phyloP scores from a whole-genome alignment of 306 rosid genomes.

The Cucumis hystrix region DNA sequence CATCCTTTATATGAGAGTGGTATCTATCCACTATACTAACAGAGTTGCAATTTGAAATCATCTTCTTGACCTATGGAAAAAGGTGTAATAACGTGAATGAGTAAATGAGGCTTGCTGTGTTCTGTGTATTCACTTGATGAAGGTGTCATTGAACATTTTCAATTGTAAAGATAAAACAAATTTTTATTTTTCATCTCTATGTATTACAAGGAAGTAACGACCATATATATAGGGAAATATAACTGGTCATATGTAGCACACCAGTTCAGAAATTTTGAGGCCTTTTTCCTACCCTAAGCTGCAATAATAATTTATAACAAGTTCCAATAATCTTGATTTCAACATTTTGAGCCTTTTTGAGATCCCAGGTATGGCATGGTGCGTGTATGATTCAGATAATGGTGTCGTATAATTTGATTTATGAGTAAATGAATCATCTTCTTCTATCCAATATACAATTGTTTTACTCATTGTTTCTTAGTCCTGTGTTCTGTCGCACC shows the following conservation, averaged over 20 bases:
- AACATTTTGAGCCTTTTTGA: slow-evolving; percentile 3
- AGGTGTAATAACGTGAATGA: not conserved
- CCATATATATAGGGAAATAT: slow-evolving; percentile 12
- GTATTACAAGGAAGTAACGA: slow-evolving; percentile 17
- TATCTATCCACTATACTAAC: not conserved
- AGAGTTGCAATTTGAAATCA: not conserved
- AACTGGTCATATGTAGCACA: slow-evolving; percentile 12
- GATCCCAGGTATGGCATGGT: not conserved
- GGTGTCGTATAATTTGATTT: not conserved
- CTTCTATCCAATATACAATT: too few relatives aligned
- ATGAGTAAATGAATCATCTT: too few relatives aligned
- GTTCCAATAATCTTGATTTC: slow-evolving; percentile 16
- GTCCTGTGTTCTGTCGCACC: not conserved
- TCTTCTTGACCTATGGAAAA: not conserved
- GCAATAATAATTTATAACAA: slow-evolving; percentile 15
- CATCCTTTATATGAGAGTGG: not conserved
- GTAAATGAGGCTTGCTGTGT: not conserved
- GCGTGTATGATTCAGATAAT: not conserved
- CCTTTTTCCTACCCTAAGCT: slow-evolving; percentile 19
- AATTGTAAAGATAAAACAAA: not conserved
- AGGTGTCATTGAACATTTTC: not conserved
- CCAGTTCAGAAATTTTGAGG: slow-evolving; percentile 14
- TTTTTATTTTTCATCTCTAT: slow-evolving; percentile 34
- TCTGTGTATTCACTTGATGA: too few relatives aligned
- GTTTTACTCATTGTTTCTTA: not conserved